Base-by-base conservation (phyloP, 108 stramenopile genomes). In the Pseudonitzschia multistriata region DNA sequence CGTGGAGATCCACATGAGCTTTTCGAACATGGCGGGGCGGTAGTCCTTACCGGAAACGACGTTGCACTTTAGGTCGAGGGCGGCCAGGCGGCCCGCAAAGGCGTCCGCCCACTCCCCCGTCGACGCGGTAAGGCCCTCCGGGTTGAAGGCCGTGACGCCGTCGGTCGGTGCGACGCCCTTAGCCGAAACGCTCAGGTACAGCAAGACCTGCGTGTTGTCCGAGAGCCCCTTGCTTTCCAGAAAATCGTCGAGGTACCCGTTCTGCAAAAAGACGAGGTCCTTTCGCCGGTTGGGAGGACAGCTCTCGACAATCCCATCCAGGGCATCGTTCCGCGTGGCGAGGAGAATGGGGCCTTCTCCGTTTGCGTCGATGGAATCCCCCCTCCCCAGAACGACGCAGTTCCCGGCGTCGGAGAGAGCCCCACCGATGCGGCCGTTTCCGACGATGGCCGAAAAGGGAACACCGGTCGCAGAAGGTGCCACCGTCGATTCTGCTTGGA, bases 211-310 rank as follows among this genome's bases (percentile, higher is more conserved):
- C 0, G 95, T 96, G 74, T 96, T 95, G 33, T 84, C 80, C 28
- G 68, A 34, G 3, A 96, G 81, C 3, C 87, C 88, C 45, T 88
- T 82, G 27, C 70, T 47, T 40, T 81, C 67, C 33, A 97, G 68
- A 53, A 90, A 95, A 17, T 82, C 75, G 36, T 87, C 90, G 10
- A 97, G 72, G 36, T 93, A 90, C 10, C 97, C 96, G 71, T 97
- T 97, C 72, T 97, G 97, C 53, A 97, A 70, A 73, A 97, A 97
- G 0, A 96, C 95, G 50, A 97, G 76, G 73, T 97, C 97, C 34
- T 88, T 86, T 29, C 79, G 66, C 22, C 96, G 77, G 22, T 77
- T 70, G 10, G 75, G 71, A 3, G 97, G 97, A 49, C 88, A 89
- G 22, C 70, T 78, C 17, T 89, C 81, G 35, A 97, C 86, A 13